phyloP scores from a whole-genome alignment of 2,329 filamentous ascomycete species.

The Plectosphaerella plurivora region DNA sequence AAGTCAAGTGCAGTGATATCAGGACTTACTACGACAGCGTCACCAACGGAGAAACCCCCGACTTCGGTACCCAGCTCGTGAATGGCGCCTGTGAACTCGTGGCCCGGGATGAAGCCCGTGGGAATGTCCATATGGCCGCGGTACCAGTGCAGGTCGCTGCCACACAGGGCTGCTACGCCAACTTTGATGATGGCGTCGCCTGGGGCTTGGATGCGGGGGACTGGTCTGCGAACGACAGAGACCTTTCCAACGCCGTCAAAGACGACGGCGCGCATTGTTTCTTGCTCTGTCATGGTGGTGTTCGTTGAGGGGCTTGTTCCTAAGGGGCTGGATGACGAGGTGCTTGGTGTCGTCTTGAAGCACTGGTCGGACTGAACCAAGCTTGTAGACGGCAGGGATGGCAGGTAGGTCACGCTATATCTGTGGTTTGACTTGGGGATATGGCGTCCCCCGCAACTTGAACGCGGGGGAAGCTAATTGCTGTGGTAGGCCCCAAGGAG shows the following conservation, averaged over 20 bases:
- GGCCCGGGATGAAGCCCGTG: conserved; percentile 34
- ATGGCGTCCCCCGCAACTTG: too few species aligned
- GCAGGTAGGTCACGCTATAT: too few species aligned
- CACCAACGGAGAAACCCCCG: conserved; percentile 33
- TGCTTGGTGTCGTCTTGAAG: too few species aligned
- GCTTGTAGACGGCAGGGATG: too few species aligned
- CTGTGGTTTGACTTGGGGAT: too few species aligned
- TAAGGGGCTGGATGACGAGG: neutral
- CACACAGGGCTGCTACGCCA: conserved; percentile 30
- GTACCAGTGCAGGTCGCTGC: conserved; percentile 39
- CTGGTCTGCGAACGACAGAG: conserved; percentile 11
- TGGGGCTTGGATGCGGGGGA: conserved; percentile 9
- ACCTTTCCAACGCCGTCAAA: conserved; percentile 2
- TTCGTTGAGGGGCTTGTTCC: neutral
- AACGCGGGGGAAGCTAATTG: too few species aligned
- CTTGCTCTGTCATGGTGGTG: neutral
- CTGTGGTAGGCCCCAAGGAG: too few species aligned
- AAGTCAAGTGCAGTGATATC: neutral
- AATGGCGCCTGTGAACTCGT: conserved; percentile 36
- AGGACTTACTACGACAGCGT: conserved; percentile 26
- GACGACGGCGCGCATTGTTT: neutral
- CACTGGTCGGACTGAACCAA: too few species aligned
- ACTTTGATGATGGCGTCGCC: conserved; percentile 29
- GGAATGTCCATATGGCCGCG: conserved; percentile 36
- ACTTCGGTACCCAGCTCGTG: conserved; percentile 34